These are phyloP conservation scores for Teunomyces panamensis DNA, from an alignment of 805 yeast genomes.

Conservation along the genomic window DNA sequence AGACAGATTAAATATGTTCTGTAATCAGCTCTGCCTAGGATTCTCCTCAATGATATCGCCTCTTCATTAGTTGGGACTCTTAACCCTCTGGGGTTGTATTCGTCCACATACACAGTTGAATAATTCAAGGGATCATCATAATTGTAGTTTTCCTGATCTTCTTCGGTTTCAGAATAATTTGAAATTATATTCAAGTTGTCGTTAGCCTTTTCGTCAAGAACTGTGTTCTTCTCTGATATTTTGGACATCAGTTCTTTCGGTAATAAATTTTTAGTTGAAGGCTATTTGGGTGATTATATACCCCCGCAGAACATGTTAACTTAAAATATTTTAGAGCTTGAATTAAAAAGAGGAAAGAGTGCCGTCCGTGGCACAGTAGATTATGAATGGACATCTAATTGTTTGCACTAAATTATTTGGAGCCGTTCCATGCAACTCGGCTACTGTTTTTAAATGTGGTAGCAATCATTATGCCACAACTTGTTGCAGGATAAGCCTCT, in stretches of 20 bases:
- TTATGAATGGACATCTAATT: too few relatives aligned
- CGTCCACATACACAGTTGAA: conserved; percentile 25
- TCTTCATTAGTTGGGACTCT: conserved; percentile 32
- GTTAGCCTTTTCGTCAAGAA: background rate
- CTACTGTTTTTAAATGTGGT: background rate
- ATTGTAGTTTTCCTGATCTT: conserved; percentile 10
- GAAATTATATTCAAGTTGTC: background rate
- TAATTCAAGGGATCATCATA: conserved; percentile 16
- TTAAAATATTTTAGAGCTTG: too few relatives aligned
- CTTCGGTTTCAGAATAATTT: background rate
- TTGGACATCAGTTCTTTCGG: background rate
- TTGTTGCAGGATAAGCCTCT: too few relatives aligned
- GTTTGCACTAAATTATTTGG: background rate
- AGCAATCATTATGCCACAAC: too few relatives aligned
- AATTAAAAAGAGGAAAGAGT: too few relatives aligned
- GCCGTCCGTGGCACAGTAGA: too few relatives aligned
- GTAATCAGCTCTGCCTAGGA: conserved; percentile 47
- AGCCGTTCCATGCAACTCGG: background rate
- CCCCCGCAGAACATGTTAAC: too few relatives aligned
- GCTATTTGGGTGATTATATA: too few relatives aligned
- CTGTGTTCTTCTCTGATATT: background rate
- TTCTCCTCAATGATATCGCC: conserved; percentile 24
- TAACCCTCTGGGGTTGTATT: conserved; percentile 36
- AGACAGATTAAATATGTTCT: conserved; percentile 48
- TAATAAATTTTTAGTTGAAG: background rate